Base-by-base conservation (phyloP, 164 flowering plant genomes). In the Tetrastigma voinierianum region DNA sequence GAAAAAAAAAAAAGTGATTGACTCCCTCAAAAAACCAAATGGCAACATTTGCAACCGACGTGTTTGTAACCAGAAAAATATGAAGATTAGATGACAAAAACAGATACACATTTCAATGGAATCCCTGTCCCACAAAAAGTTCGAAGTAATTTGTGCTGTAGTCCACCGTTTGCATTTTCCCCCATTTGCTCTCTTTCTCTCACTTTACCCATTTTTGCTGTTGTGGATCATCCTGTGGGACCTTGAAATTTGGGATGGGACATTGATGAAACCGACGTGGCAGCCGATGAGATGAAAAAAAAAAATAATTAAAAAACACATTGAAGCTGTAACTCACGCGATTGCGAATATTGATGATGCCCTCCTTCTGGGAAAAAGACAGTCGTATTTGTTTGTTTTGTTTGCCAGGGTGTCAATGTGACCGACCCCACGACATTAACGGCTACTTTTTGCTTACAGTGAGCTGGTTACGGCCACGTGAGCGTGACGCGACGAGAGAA, bases 341-440 rank as follows among this genome's bases (percentile, higher is more conserved):
- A 55, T 32, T 8, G 21, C 51, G 15, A 45, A 44, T 9, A 51
- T n/a, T 23, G 23, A 66, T 57, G 62, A n/a, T n/a, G n/a, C n/a
- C 61, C 7, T 49, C 10, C 40, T 9, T 9, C 32, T 9, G 14
- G n/a, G 45, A 32, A 63, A 21, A 63, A 16, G 18, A 63, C 20
- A 21, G 4, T 58, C 14, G 6, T 16, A 20, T 20, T 46, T 20
- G 25, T 16, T 19, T 13, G 23, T 12, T 32, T 32, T n/a, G 10
- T 63, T 25, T 51, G 64, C 74, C 69, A 59, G 74, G 51, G 56
- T 66, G 70, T 54, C 17, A 40, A 2, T 9, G 5, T 49, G 67
- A 57, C 52, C 55, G 66, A 51, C 44, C 51, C 68, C 65, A 63
- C 59, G 14, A 16, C 46, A 32, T 40, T 66, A 72, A 72, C 71